Base-by-base conservation (phyloP, 179 eudicot species). In the Silene noctiflora region DNA sequence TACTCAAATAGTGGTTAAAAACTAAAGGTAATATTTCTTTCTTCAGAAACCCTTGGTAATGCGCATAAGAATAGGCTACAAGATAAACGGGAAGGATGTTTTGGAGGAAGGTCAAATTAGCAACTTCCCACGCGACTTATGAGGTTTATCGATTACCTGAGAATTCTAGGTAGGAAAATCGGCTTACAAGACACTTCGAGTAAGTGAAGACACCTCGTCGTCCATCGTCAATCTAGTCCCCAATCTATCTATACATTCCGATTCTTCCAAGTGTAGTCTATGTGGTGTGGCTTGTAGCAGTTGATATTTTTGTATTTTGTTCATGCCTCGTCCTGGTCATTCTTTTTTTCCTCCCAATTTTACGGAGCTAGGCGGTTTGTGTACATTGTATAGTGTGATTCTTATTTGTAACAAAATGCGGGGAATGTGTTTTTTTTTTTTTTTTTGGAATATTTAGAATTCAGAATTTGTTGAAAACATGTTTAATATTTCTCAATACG, bases 61-160 rank as follows among this genome's bases (percentile, higher is more conserved):
- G 99, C 96, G 99, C 65, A 74, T 89, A 79, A 87, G 99, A 75
- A 91, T 93, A 86, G 82, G 80, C 24, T 95, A 91, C 89, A 95
- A 89, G 91, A 62, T 85, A 61, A 80, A 93, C 29, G 84, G 85
- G 71, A 87, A 89, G 86, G 99, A 93, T 62, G 78, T 84, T 13
- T 82, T 91, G 87, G 99, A 95, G 84, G 90, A 95, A 87, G 97
- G 99, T 6, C 97, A 93, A 82, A 86, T 95, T 82, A 95, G 78
- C 84, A 93, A 95, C 76, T 93, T 95, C 82, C 99, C 97, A 16
- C 93, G 78, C 53, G 89, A 78, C 64, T 86, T 95, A 79, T 93
- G 88, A 88, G 81, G 44, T 72, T 59, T 62, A 64, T 25, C 35
- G 66, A 42, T 60, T 71, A 25, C 61, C 21, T 22, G 68, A 58